These are phyloP conservation scores for Exophiala alcalophila DNA, from an alignment of 2,329 filamentous ascomycete genomes.

Conservation along the genomic window DNA sequence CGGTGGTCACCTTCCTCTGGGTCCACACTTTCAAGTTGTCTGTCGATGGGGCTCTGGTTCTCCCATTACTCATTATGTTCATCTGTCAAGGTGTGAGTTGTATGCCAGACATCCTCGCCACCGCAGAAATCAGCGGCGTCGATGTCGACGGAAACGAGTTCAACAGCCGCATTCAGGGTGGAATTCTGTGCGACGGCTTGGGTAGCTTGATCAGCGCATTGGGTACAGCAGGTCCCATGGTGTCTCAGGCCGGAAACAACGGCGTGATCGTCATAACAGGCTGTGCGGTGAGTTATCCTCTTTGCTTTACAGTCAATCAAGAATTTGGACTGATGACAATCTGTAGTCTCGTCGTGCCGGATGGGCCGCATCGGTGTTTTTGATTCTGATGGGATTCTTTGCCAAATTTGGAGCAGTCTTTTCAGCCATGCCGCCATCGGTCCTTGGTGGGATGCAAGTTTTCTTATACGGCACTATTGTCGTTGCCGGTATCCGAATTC, in stretches of 20 bases:
- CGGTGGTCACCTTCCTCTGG: constrained; percentile 73
- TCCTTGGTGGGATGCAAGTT: constrained; percentile 71
- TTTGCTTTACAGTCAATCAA: background rate
- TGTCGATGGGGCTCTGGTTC: constrained; percentile 69
- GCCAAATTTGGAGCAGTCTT: constrained; percentile 79
- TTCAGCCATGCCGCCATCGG: constrained; percentile 67
- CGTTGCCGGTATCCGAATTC: constrained; percentile 73
- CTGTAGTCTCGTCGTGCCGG: constrained; percentile 69
- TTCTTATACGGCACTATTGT: constrained; percentile 77
- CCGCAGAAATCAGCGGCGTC: constrained; percentile 74
- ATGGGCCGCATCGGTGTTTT: constrained; percentile 72
- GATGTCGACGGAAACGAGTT: constrained; percentile 70
- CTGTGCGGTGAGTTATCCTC: constrained; percentile 53
- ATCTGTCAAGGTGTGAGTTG: constrained; percentile 75
- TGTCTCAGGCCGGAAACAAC: constrained; percentile 79
- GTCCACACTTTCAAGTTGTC: constrained; percentile 70
- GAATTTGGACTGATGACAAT: constrained; percentile 15
- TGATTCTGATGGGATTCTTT: constrained; percentile 77
- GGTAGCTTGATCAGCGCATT: constrained; percentile 73
- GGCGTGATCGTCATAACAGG: constrained; percentile 78
- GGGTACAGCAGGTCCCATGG: constrained; percentile 77
- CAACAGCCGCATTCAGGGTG: constrained; percentile 75
- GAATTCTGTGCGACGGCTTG: constrained; percentile 72
- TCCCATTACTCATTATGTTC: constrained; percentile 67
- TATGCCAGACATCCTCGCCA: constrained; percentile 77